Percentiles rank a stretch among this genome's conserved stretches.
These are phyloP conservation scores for Pleurotus pulmonarius DNA, from an alignment of 768 basidiomycete species.

Conservation along the genomic window DNA sequence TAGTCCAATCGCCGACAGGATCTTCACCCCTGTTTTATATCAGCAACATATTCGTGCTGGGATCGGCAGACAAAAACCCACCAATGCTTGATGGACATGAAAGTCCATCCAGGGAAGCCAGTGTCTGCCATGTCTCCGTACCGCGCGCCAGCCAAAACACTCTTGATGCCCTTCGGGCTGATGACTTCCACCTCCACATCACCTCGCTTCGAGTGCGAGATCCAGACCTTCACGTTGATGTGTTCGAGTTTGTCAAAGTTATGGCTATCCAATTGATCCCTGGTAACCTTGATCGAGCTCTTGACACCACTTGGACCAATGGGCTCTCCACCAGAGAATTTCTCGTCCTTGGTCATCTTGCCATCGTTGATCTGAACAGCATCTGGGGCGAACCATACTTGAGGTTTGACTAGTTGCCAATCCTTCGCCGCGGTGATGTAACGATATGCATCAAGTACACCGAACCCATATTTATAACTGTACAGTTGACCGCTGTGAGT, in stretches of 20 bases:
- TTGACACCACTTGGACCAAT: constrained; percentile 65
- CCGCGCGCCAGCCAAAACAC: constrained; percentile 76
- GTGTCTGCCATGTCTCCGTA: constrained; percentile 54
- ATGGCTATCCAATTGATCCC: constrained; percentile 58
- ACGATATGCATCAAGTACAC: constrained; percentile 76
- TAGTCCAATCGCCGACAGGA: constrained; percentile 86
- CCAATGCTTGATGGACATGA: constrained; percentile 99
- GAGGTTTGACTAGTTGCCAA: constrained; percentile 91
- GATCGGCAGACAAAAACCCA: constrained; percentile 29
- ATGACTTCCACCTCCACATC: constrained; percentile 89
- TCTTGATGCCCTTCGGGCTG: constrained; percentile 84
- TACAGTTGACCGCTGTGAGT: constrained; percentile 64
- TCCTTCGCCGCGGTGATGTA: constrained; percentile 77
- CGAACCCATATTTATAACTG: constrained; percentile 95
- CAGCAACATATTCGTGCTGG: neutral
- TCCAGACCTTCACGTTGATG: constrained; percentile 90
- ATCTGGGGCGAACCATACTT: constrained; percentile 82
- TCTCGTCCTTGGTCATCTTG: constrained; percentile 47
- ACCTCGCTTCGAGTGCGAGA: constrained; percentile 80
- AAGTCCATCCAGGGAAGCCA: constrained; percentile 95
- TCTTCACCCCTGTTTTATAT: constrained; percentile 74
- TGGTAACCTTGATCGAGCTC: constrained; percentile 62
- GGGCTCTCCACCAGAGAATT: constrained; percentile 59
- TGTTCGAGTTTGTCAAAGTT: constrained; percentile 93
- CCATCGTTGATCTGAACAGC: constrained; percentile 65